These are phyloP conservation scores for Yarrowia galli DNA, from an alignment of 1,139 yeast species.

Conservation along the genomic window DNA sequence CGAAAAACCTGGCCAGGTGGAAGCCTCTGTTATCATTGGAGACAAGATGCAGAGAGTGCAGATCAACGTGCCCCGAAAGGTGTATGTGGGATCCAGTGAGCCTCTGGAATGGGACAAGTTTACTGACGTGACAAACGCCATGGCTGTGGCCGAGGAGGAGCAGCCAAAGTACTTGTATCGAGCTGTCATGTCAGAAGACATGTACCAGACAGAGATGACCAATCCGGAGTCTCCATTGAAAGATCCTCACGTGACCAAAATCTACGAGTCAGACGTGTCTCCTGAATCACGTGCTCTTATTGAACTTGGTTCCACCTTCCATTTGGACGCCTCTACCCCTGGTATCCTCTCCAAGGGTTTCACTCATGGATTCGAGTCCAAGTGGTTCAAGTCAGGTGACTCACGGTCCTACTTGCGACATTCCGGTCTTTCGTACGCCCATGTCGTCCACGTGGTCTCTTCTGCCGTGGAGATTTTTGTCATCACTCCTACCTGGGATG, in stretches of 20 bases:
- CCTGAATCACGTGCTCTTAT: conserved; percentile 77
- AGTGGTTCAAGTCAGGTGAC: conserved; percentile 53
- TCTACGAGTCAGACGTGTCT: conserved; percentile 78
- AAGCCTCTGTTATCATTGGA: conserved; percentile 73
- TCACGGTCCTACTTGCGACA: conserved; percentile 50
- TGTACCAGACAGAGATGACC: conserved; percentile 62
- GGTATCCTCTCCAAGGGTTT: conserved; percentile 90
- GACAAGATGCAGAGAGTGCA: conserved; percentile 76
- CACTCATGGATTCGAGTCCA: conserved; percentile 79
- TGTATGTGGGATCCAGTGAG: conserved; percentile 57
- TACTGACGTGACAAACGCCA: conserved; percentile 57
- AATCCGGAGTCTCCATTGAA: conserved; percentile 71
- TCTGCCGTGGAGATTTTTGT: conserved; percentile 78
- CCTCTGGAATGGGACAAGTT: conserved; percentile 58
- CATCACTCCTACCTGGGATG: conserved; percentile 69
- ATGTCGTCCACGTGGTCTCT: conserved; percentile 74
- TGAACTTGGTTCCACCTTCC: conserved; percentile 76
- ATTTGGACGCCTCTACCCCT: conserved; percentile 69
- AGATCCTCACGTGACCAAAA: conserved; percentile 67
- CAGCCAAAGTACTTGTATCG: conserved; percentile 64
- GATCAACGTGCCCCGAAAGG: conserved; percentile 74
- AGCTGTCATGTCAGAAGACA: conserved; percentile 70
- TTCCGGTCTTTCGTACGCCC: conserved; percentile 67
- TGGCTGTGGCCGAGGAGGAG: conserved; percentile 75
- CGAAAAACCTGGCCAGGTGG: conserved; percentile 69